Evolutionary conservation across 2,329 filamentous ascomycete genomes (phyloP), one percentile per base, ranked within the genome.

Genomic region (Botrytis medusae): DNA sequence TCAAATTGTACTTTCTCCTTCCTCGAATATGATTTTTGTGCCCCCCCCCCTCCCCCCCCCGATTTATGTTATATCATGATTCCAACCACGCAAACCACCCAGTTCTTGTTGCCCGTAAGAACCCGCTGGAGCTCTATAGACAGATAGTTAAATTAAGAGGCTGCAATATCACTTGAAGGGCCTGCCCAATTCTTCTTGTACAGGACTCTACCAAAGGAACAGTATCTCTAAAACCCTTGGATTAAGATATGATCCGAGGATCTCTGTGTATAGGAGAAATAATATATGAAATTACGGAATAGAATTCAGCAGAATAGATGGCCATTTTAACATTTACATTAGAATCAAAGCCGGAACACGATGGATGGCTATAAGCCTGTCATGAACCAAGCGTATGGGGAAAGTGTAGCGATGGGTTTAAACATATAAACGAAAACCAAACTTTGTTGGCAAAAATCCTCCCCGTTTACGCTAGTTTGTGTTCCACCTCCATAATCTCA

Each of bases 1-100:
- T 14, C 18, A 0, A 29, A 0, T 29, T 0, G 2, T 3, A n/a
- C 6, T 29, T 29, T 8, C 51, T 54, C 2, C n/a, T 18, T n/a
- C 14, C 51, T 18, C 51, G 18, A 54, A 2, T 18, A 29, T 16
- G 18, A 4, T 29, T 6, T 18, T 29, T 1, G 20, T 18, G 6
- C n/a, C 7, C 25, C 25, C 48, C 0, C 10, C 25, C 25, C 48
- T 0, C 10, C 25, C 34, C 34, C 34, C 25, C 48, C 51, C 1
- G 5, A 54, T 29, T 54, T 51, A 3, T 51, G 12, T 6, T 16
- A 14, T 6, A 16, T n/a, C 14, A 2, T 1, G 12, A n/a, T n/a
- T 54, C 12, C n/a, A 54, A n/a, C 48, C 10, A 16, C 5, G 1
- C 5, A 29, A 12, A 54, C n/a, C 25, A 29, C 14, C 1, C 25